Percentiles rank a stretch among this genome's conserved stretches.
Conservation (phyloP, 148 eudicot species). For the Rhododendron vialii region DNA sequence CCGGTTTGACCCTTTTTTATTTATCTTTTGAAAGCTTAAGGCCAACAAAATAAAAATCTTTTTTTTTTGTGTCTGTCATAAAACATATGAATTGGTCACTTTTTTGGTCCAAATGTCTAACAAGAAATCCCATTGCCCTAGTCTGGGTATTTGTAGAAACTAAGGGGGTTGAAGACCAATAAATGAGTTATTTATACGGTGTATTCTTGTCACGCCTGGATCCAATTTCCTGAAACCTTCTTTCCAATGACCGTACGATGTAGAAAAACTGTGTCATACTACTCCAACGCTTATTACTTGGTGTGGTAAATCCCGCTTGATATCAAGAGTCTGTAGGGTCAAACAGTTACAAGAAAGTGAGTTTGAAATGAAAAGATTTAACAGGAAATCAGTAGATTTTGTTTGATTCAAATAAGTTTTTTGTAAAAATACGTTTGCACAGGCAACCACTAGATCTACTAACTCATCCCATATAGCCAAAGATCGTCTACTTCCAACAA, state of each 20-base stretch:
- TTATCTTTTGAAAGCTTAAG: neutral
- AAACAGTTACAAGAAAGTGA: neutral
- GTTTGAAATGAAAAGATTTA: too few species aligned
- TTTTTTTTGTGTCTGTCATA: neutral
- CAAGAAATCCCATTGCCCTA: neutral
- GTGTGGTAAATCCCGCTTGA: neutral
- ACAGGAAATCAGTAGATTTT: too few species aligned
- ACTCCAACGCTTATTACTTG: neutral
- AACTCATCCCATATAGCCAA: neutral
- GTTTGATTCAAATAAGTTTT: neutral
- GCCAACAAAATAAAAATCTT: neutral
- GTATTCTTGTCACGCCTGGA: neutral
- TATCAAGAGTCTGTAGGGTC: neutral
- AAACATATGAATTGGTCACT: neutral
- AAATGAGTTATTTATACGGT: neutral
- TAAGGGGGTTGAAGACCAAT: neutral
- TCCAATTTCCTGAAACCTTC: neutral
- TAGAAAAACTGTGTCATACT: neutral
- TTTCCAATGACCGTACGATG: neutral
- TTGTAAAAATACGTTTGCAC: neutral
- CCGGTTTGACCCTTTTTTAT: neutral
- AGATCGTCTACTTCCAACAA: neutral
- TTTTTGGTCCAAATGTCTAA: neutral
- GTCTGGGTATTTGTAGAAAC: neutral
- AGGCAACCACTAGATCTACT: neutral